Conservation (phyloP, 225 moss, liverwort and hornwort species). For the Climacium dendroides region DNA sequence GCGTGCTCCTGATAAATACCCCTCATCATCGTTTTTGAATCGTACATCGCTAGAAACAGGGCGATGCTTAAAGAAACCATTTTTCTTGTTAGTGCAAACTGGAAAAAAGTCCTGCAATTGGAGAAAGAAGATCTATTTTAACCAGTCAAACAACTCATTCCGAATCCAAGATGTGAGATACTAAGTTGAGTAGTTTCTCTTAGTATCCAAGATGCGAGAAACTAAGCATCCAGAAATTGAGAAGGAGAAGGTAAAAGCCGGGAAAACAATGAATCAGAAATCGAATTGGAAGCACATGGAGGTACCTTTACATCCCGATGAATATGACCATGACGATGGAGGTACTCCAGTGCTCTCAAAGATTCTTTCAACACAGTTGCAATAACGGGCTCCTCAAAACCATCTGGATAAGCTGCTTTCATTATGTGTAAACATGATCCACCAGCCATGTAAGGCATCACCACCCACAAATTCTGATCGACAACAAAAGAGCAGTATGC, state of each 20-base stretch:
- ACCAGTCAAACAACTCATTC: background rate
- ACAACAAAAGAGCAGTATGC: constrained; percentile 96
- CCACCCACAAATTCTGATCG: constrained; percentile 75
- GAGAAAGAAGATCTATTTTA: background rate
- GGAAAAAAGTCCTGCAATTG: background rate
- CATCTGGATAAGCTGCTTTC: constrained; percentile 86
- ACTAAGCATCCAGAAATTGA: background rate
- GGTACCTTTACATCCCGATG: constrained; percentile 89
- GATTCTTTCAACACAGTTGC: constrained; percentile 87
- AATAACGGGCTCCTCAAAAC: constrained; percentile 93
- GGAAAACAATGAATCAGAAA: background rate
- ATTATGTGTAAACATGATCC: constrained; percentile 96
- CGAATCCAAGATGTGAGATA: background rate
- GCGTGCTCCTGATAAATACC: background rate
- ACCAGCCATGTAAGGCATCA: constrained; percentile 96
- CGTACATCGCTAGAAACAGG: background rate
- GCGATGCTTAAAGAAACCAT: background rate
- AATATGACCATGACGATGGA: constrained; percentile 94
- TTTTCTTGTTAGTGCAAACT: background rate
- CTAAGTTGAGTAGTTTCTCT: background rate
- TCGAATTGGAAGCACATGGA: background rate
- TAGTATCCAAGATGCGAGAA: background rate
- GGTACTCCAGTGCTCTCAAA: constrained; percentile 88
- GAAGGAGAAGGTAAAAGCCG: background rate
- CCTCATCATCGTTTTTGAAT: background rate